phyloP scores from a whole-genome alignment of 257 asterid genomes.

The Echites panduratus region DNA sequence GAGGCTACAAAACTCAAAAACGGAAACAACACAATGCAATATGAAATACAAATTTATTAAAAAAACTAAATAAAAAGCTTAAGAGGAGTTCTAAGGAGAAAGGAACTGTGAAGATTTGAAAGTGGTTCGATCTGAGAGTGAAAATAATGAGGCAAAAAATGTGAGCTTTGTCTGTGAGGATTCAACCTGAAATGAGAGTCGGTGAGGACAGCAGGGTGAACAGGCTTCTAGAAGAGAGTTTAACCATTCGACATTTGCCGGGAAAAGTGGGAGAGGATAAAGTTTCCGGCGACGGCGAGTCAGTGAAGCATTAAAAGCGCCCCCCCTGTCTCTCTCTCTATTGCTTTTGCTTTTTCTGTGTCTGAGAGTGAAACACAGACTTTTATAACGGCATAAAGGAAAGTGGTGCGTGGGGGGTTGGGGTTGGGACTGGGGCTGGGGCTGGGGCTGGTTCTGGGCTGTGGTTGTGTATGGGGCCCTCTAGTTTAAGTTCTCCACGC shows the following conservation, averaged over 20 bases:
- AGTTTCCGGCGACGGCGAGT: slow-evolving; percentile 37
- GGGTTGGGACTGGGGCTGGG: no score
- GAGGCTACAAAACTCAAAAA: not conserved
- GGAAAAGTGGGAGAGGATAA: slow-evolving; percentile 10
- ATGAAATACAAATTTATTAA: not conserved
- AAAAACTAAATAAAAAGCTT: not conserved
- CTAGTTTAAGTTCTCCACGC: slow-evolving; percentile 28
- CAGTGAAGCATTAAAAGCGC: slow-evolving; percentile 30
- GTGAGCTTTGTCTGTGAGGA: slow-evolving; percentile 15
- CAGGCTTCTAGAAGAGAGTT: not conserved
- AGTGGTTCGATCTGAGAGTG: slow-evolving; percentile 25
- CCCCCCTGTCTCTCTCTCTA: slow-evolving; percentile 28
- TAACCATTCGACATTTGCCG: slow-evolving; percentile 20
- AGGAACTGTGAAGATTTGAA: not conserved
- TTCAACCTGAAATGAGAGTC: slow-evolving; percentile 16
- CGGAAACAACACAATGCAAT: not conserved
- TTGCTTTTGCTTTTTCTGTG: slow-evolving; percentile 11
- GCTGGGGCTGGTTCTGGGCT: no score
- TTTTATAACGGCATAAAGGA: slow-evolving; percentile 42
- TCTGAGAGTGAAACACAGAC: slow-evolving; percentile 25
- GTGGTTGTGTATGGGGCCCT: slow-evolving; percentile 12
- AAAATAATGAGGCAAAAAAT: not conserved
- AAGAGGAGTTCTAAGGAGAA: slow-evolving; percentile 5
- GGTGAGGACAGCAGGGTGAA: slow-evolving; percentile 5
- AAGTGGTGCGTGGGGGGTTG: slow-evolving; percentile 14